phyloP scores from a whole-genome alignment of 2,329 filamentous ascomycete species.

The Calonectria montana region DNA sequence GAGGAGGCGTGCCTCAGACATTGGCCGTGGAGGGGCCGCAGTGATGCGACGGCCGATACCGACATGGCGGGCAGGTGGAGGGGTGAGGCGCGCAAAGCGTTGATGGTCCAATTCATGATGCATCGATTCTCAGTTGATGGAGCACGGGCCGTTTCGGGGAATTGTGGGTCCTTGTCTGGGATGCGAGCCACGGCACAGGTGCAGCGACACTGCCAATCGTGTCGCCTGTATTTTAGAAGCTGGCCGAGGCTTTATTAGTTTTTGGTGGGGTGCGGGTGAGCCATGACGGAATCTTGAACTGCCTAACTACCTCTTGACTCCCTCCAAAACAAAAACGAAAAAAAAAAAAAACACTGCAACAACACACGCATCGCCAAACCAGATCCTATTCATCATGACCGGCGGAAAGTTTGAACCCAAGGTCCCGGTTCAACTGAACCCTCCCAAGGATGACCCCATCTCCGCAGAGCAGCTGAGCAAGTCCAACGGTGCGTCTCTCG shows the following conservation, averaged over 20 bases:
- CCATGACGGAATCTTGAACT: conserved; percentile 38
- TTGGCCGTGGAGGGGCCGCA: conserved; percentile 46
- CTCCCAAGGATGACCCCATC: conserved; percentile 90
- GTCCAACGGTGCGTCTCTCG: conserved; percentile 78
- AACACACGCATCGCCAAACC: neutral
- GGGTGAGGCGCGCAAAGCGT: neutral
- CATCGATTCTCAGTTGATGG: conserved; percentile 26
- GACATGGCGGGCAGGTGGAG: conserved; percentile 44
- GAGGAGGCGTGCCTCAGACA: conserved; percentile 44
- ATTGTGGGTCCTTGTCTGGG: conserved; percentile 29
- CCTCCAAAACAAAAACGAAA: neutral
- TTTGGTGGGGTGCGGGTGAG: conserved; percentile 25
- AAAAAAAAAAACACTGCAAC: neutral
- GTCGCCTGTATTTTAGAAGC: conserved; percentile 14
- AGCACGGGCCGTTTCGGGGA: conserved; percentile 37
- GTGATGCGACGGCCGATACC: conserved; percentile 47
- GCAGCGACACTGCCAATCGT: conserved; percentile 14
- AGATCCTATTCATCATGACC: conserved; percentile 55
- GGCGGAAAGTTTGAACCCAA: conserved; percentile 81
- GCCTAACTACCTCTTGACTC: neutral
- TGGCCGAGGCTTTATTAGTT: conserved; percentile 25
- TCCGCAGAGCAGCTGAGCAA: conserved; percentile 81
- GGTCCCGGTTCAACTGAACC: conserved; percentile 77
- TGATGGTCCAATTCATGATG: conserved; percentile 20
- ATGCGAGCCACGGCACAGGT: neutral